phyloP scores from a whole-genome alignment of 2,329 filamentous ascomycete species.

The Cryphonectria radicalis region DNA sequence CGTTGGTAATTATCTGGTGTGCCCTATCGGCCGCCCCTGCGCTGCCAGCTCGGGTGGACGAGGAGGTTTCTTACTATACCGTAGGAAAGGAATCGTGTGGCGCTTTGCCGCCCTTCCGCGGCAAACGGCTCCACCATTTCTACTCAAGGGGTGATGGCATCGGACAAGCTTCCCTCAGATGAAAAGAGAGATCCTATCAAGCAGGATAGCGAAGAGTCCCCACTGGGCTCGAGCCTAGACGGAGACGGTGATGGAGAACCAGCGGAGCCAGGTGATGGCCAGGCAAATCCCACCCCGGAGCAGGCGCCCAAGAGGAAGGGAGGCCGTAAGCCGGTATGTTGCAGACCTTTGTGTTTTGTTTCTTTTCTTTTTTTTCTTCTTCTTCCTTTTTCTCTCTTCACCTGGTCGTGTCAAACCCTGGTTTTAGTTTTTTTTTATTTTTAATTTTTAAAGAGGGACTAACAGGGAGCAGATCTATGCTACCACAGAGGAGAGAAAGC shows the following conservation, averaged over 20 bases:
- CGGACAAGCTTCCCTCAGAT: conserved; percentile 64
- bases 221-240: conserved; percentile 62
- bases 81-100: conserved; percentile 35
- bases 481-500: conserved; percentile 97
- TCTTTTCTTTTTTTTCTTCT: conserved; percentile 17
- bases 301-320: conserved; percentile 92
- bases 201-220: conserved; percentile 65
- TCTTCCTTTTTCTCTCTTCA: background rate
- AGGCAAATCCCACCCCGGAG: conserved; percentile 50
- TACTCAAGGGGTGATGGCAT: conserved; percentile 58
- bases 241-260: conserved; percentile 25
- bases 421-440: background rate
- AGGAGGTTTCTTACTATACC: conserved; percentile 21
- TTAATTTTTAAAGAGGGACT: background rate
- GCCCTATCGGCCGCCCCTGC: conserved; percentile 12
- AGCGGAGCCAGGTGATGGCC: conserved; percentile 46
- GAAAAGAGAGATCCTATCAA: conserved; percentile 61
- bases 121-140: conserved; percentile 42
- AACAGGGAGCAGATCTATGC: conserved; percentile 78
- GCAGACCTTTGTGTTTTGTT: conserved; percentile 15
- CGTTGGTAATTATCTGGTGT: conserved; percentile 13
- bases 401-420: background rate
- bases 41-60: conserved; percentile 16
- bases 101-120: conserved; percentile 47
- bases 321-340: conserved; percentile 88